Evolutionary conservation across 371 early-diverging fungal species (phyloP).

Genomic region (Zychaea mexicana): DNA sequence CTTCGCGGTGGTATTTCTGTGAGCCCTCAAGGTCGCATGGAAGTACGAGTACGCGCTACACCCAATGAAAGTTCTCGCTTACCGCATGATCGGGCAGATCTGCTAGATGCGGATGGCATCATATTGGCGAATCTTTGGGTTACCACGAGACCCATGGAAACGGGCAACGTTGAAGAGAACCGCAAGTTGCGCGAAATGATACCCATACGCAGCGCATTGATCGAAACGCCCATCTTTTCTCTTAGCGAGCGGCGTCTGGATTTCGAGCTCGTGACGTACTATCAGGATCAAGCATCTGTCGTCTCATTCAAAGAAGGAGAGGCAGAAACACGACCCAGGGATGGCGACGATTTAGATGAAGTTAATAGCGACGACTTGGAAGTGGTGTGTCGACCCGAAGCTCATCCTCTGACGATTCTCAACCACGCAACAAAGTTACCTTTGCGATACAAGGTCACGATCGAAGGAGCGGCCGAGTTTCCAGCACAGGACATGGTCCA

Average conservation of each 20-base stretch:
- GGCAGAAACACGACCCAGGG: not conserved
- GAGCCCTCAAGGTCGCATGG: conserved; percentile 70
- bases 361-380: not conserved
- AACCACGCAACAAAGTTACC: conserved; percentile 71
- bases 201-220: conserved; percentile 65
- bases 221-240: conserved; percentile 69
- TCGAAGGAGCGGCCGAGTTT: conserved; percentile 80
- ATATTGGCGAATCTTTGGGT: conserved; percentile 64
- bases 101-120: conserved; percentile 65
- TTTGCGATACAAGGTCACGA: conserved; percentile 64
- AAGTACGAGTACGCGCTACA: conserved; percentile 75
- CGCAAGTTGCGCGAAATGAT: conserved; percentile 60
- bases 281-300: conserved; percentile 50
- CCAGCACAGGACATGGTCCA: conserved; percentile 62
- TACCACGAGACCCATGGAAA: conserved; percentile 42
- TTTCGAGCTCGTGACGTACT: conserved; percentile 53
- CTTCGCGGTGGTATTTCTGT: conserved; percentile 73
- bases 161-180: conserved; percentile 24
- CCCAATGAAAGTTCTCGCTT: conserved; percentile 65
- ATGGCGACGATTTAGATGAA: conserved; percentile 5
- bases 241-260: conserved; percentile 66
- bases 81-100: conserved; percentile 50
- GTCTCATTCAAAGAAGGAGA: too few relatives aligned
- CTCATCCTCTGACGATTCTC: conserved; percentile 53
- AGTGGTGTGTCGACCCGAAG: conserved; percentile 37